Percentiles rank a stretch among this genome's conserved stretches.
Evolutionary conservation across 2,329 filamentous ascomycete genomes (phyloP).

Genomic region (Fusarium albidum): DNA sequence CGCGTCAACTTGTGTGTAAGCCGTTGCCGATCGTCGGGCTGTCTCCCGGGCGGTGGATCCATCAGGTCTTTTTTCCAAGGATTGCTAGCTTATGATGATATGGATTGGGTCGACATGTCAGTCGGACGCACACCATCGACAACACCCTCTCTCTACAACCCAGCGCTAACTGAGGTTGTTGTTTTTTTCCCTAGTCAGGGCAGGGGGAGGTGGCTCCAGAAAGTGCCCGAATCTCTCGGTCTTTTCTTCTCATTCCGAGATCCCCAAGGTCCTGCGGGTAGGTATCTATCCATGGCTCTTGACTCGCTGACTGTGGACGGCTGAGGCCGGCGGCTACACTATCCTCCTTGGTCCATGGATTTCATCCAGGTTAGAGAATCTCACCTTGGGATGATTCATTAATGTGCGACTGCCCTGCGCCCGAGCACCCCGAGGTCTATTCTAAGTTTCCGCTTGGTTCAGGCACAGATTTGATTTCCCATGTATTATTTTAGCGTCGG

Average conservation of each 20-base stretch:
- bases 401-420: not conserved
- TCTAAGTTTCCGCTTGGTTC: constrained; percentile 5
- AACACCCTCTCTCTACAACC: constrained; percentile 11
- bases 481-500: constrained; percentile 21
- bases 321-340: constrained; percentile 2
- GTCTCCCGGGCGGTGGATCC: constrained; percentile 26
- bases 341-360: constrained; percentile 9
- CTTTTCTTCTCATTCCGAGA: not conserved
- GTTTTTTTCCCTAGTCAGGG: constrained; percentile 6
- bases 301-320: constrained; percentile 1
- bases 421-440: constrained; percentile 10
- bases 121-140: constrained; percentile 18
- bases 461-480: constrained; percentile 4
- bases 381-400: not conserved
- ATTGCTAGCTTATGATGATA: constrained; percentile 17
- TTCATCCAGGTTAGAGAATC: constrained; percentile 3
- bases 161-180: constrained; percentile 22
- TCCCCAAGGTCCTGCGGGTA: not conserved
- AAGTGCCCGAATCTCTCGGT: constrained; percentile 21
- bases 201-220: constrained; percentile 20
- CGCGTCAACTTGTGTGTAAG: constrained; percentile 9
- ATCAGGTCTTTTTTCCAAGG: constrained; percentile 22
- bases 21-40: constrained; percentile 33
- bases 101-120: constrained; percentile 18
- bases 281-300: constrained; percentile 8